phyloP scores from a whole-genome alignment of 2,329 filamentous ascomycete species.

The Paracamarosporium sp. region DNA sequence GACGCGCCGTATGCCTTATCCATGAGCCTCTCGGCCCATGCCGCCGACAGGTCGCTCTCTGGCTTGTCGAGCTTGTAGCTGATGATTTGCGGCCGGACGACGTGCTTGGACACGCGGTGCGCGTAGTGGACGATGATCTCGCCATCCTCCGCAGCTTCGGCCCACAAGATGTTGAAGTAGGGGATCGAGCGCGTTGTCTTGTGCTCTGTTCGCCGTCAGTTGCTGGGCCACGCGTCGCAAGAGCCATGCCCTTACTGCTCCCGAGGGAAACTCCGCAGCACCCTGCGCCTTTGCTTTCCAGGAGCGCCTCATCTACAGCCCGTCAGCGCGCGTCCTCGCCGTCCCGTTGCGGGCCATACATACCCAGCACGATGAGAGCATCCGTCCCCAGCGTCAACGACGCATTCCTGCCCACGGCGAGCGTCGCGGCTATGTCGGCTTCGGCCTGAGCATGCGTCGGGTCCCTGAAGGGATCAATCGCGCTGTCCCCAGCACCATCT shows the following conservation, averaged over 20 bases:
- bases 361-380: conserved; percentile 65
- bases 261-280: conserved; percentile 64
- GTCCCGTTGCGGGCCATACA: conserved; percentile 20
- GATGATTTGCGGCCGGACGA: conserved; percentile 67
- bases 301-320: conserved; percentile 59
- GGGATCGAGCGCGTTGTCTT: conserved; percentile 68
- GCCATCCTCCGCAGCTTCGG: conserved; percentile 64
- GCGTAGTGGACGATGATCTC: conserved; percentile 78
- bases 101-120: conserved; percentile 59
- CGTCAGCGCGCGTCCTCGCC: conserved; percentile 12
- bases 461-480: conserved; percentile 36
- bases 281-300: conserved; percentile 55
- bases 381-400: conserved; percentile 67
- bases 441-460: conserved; percentile 19
- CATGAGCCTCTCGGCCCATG: conserved; percentile 72
- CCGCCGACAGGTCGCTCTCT: conserved; percentile 55
- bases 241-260: conserved; percentile 48
- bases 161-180: conserved; percentile 86
- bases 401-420: conserved; percentile 64
- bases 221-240: not conserved
- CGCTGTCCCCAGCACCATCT: conserved; percentile 20
- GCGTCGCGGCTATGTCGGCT: conserved; percentile 44
- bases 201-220: conserved; percentile 42
- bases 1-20: conserved; percentile 73
- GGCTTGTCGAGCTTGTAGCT: conserved; percentile 66